These are phyloP conservation scores for Celoporthe dispersa DNA, from an alignment of 2,329 filamentous ascomycete species.

Conservation along the genomic window DNA sequence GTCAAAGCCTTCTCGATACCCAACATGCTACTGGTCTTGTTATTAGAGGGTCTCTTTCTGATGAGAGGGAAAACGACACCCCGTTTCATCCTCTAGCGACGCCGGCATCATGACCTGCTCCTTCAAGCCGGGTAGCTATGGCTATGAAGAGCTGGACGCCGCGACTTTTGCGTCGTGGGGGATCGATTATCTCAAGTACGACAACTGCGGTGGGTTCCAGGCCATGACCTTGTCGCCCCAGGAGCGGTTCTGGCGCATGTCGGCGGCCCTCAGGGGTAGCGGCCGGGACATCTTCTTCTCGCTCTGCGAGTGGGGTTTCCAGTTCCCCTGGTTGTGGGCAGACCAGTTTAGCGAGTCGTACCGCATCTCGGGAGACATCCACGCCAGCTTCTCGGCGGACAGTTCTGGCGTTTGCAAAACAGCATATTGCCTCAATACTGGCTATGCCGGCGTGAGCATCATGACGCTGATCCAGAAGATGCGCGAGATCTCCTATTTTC, in stretches of 20 bases:
- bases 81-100: neutral
- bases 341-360: slow-evolving; percentile 18
- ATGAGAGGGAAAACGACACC: no score
- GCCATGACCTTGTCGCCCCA: slow-evolving; percentile 40
- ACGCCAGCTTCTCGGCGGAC: slow-evolving; percentile 28
- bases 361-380: slow-evolving; percentile 18
- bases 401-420: slow-evolving; percentile 12
- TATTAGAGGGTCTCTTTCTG: neutral
- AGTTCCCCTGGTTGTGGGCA: slow-evolving; percentile 17
- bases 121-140: neutral
- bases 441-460: neutral
- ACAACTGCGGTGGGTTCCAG: slow-evolving; percentile 25
- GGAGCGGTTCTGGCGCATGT: neutral
- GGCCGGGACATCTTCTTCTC: slow-evolving; percentile 17
- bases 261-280: slow-evolving; percentile 7
- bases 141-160: slow-evolving; percentile 17
- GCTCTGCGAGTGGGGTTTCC: slow-evolving; percentile 20
- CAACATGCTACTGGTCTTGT: neutral
- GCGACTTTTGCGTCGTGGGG: slow-evolving; percentile 21
- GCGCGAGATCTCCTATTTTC: slow-evolving; percentile 1
- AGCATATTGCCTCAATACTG: slow-evolving; percentile 43
- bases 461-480: neutral
- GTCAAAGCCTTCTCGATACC: neutral
- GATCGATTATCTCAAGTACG: slow-evolving; percentile 20
- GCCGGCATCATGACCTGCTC: neutral